Base-by-base conservation (phyloP, 139 green algal genomes). In the Asterochloris sp. region DNA sequence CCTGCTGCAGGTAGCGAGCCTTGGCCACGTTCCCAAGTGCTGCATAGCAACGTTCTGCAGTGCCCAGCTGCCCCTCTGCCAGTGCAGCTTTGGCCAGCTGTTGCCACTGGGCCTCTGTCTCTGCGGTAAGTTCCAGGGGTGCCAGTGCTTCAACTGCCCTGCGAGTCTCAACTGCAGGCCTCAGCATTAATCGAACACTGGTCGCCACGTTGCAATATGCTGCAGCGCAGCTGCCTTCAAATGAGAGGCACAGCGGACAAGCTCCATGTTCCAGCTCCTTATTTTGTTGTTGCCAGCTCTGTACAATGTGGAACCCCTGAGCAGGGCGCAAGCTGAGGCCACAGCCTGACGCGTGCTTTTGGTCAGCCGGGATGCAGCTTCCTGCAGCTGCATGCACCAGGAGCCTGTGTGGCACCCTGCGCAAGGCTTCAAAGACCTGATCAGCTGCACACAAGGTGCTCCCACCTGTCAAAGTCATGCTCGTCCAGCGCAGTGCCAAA, bases 101-200 rank as follows among this genome's bases (percentile, higher is more conserved):
- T 54, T 89, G 89, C 94, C 93, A 97, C 83, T 96, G 92, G 19
- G 90, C 89, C 83, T 96, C 89, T 15, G 93, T 95, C 84, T 97
- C 94, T 60, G 91, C 83, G 6, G 86, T 95, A 10, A 92, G 83
- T 82, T 92, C 87, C 87, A 96, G 83, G 1, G 94, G 89, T 83
- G 95, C 91, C 29, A 97, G 85, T 16, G 92, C 91, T 21, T 91
- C 85, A 10, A 91, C 78, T 60, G 86, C 88, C 27, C 80, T 82
- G 78, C 63, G 64, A 9, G 21, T 24, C 1, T 73, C 19, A 54
- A 54, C 2, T 6, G 2, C 4, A 78, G 0, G 8, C 17, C 14
- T 60, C 71, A 23, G 24, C 71, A 23, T 76, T 8, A 47, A 60
- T 9, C 10, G 28, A n/a, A 12, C 0, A 75, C 13, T 75, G 69